Percentiles rank a stretch among this genome's conserved stretches.
Evolutionary conservation across 2,329 filamentous ascomycete genomes (phyloP).

Genomic region (Cordyceps cateniannulata): DNA sequence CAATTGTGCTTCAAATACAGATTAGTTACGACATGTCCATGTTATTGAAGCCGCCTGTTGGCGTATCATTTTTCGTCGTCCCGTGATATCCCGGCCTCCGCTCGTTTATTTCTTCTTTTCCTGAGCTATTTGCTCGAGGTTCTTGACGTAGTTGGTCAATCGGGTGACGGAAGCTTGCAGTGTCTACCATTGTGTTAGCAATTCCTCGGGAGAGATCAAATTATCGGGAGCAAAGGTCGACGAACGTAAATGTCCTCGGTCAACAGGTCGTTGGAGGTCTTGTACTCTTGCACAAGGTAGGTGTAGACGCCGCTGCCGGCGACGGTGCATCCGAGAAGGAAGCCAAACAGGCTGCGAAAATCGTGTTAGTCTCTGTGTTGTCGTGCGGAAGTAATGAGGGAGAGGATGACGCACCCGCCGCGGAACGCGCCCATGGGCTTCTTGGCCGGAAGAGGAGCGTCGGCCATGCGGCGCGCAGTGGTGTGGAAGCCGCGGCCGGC

Average conservation of each 20-base stretch:
- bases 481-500: slow-evolving; percentile 41
- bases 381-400: no score
- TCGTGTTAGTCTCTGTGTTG: neutral
- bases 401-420: slow-evolving; percentile 43
- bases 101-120: slow-evolving; percentile 58
- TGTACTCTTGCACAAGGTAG: slow-evolving; percentile 91
- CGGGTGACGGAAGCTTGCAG: slow-evolving; percentile 82
- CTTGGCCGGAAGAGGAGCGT: slow-evolving; percentile 45
- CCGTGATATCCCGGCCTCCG: neutral
- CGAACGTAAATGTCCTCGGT: slow-evolving; percentile 94
- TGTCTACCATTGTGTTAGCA: slow-evolving; percentile 45
- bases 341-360: slow-evolving; percentile 70
- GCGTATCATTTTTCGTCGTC: neutral
- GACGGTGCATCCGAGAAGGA: slow-evolving; percentile 76
- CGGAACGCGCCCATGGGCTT: slow-evolving; percentile 56
- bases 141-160: slow-evolving; percentile 76
- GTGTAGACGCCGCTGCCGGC: slow-evolving; percentile 81
- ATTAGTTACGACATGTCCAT: no score
- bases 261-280: slow-evolving; percentile 84
- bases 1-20: neutral
- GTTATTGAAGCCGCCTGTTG: neutral
- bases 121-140: slow-evolving; percentile 74
- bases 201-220: neutral
- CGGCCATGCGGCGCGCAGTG: slow-evolving; percentile 39
- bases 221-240: slow-evolving; percentile 21